These are phyloP conservation scores for Gentiana dahurica DNA, from an alignment of 257 asterid genomes.

Conservation along the genomic window DNA sequence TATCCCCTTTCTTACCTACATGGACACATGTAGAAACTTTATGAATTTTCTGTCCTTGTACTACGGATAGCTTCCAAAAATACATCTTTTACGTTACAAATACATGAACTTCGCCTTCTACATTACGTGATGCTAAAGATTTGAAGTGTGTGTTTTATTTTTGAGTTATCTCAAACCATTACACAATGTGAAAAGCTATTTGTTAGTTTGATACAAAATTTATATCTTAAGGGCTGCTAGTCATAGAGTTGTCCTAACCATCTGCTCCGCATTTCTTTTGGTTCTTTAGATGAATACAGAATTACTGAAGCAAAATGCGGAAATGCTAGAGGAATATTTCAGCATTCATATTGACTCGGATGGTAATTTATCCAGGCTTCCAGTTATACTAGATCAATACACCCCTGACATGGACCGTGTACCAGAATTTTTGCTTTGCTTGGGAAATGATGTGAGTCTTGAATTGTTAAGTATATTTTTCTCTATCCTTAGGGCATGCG, in stretches of 20 bases:
- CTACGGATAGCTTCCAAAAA: no score
- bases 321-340: constrained; percentile 85
- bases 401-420: constrained; percentile 96
- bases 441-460: constrained; percentile 93
- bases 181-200: neutral
- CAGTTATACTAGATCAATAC: constrained; percentile 92
- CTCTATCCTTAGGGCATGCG: neutral
- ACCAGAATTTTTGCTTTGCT: constrained; percentile 84
- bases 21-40: no score
- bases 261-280: no score
- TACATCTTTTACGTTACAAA: no score
- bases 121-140: neutral
- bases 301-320: constrained; percentile 61
- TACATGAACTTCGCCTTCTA: neutral
- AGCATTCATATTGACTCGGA: constrained; percentile 50
- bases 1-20: no score
- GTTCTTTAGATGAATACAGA: constrained; percentile 55
- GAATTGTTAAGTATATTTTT: neutral
- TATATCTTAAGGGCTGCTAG: no score
- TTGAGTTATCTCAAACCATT: no score
- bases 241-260: no score
- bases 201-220: constrained; percentile 1
- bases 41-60: no score
- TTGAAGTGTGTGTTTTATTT: no score
- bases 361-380: constrained; percentile 78